A percentile compares a stretch with the other conserved stretches of the same genome.
These are phyloP conservation scores for Gloeopeniophorella convolvens DNA, from an alignment of 768 basidiomycete species.

Conservation along the genomic window DNA sequence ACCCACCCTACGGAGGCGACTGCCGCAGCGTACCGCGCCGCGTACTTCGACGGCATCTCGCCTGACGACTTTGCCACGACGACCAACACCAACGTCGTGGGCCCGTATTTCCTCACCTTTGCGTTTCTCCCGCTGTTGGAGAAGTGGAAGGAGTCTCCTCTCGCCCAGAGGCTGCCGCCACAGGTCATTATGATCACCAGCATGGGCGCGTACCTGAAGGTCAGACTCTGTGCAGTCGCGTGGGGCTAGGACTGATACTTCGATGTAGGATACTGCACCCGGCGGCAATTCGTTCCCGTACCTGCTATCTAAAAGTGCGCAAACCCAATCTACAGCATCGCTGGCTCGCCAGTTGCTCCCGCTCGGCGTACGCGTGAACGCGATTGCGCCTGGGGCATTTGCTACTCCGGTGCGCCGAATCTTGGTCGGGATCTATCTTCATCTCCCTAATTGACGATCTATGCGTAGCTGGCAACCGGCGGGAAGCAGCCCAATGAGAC, in stretches of 20 bases:
- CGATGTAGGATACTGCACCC: too few species aligned
- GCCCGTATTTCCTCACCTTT: constrained; percentile 48
- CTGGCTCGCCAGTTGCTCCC: constrained; percentile 43
- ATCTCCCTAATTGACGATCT: too few species aligned
- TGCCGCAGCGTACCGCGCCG: constrained; percentile 33
- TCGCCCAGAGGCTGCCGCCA: constrained; percentile 26
- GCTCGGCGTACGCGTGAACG: constrained; percentile 42
- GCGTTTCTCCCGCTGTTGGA: constrained; percentile 50
- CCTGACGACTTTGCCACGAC: constrained; percentile 33
- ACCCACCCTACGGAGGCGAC: constrained; percentile 25
- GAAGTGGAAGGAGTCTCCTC: constrained; percentile 34
- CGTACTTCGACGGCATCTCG: constrained; percentile 34
- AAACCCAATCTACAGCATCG: too few species aligned
- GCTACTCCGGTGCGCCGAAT: neutral
- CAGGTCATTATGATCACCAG: constrained; percentile 38
- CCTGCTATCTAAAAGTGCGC: too few species aligned
- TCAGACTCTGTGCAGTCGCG: neutral
- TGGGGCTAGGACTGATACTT: too few species aligned
- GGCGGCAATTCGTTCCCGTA: too few species aligned
- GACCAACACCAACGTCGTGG: constrained; percentile 36
- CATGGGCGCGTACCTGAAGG: constrained; percentile 1
- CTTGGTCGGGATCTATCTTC: neutral
- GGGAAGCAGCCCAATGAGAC: too few species aligned
- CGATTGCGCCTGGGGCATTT: constrained; percentile 37
- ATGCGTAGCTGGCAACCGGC: too few species aligned